Conservation (phyloP, 202 grass and related monocot genomes). For the Schoenoplectus tabernaemontani region DNA sequence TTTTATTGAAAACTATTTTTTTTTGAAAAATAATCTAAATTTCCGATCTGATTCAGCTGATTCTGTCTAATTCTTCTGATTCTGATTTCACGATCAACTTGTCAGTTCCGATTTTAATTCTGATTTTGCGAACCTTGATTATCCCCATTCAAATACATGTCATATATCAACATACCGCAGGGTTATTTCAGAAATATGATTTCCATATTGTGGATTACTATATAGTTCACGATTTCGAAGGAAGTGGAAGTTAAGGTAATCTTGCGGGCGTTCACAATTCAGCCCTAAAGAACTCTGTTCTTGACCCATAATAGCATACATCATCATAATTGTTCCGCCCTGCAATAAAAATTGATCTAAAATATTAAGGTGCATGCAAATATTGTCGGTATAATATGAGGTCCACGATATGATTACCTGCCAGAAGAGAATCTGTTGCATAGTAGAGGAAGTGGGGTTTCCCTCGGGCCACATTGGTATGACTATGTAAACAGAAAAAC, state of each 20-base stretch:
- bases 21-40: no score
- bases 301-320: slow-evolving; percentile 43
- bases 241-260: slow-evolving; percentile 87
- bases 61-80: no score
- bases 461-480: slow-evolving; percentile 82
- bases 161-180: slow-evolving; percentile 16
- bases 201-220: background rate
- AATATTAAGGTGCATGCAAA: background rate
- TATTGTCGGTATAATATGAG: background rate
- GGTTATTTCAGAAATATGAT: background rate
- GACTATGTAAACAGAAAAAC: slow-evolving; percentile 66
- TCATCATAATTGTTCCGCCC: slow-evolving; percentile 61
- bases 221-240: slow-evolving; percentile 45
- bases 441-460: background rate
- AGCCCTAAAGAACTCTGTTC: background rate
- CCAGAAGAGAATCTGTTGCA: slow-evolving; percentile 78
- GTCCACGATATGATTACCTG: slow-evolving; percentile 24
- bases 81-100: no score
- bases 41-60: no score
- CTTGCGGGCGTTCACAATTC: slow-evolving; percentile 25
- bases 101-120: no score
- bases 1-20: no score
- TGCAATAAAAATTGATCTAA: slow-evolving; percentile 15
- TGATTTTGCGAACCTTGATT: no score
- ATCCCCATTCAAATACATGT: background rate